Percentiles rank a stretch among this genome's conserved stretches.
Conservation (phyloP, 2,329 filamentous ascomycete species). For the Cordyceps fumosorosea region DNA sequence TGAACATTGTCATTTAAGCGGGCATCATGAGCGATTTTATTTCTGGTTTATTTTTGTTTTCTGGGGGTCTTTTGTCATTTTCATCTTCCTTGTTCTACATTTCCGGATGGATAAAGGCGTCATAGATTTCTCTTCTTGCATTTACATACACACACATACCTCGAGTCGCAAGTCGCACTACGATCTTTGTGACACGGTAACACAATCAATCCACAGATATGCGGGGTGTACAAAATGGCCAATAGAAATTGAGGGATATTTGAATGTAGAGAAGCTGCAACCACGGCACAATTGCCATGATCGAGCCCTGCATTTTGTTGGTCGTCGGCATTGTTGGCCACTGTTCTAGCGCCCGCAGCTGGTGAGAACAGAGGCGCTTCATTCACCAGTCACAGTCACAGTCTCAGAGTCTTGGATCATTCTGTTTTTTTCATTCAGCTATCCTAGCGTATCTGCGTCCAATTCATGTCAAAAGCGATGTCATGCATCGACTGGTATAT, state of each 20-base stretch:
- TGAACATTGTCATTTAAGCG: constrained; percentile 14
- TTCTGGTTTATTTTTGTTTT: background rate
- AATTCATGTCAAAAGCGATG: constrained; percentile 5
- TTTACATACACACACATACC: background rate
- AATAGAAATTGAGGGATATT: no score
- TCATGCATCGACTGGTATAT: constrained; percentile 2
- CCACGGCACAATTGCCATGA: no score
- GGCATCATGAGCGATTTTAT: background rate
- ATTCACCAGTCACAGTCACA: no score
- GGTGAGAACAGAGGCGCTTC: no score
- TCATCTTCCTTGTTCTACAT: background rate
- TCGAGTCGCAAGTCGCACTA: no score
- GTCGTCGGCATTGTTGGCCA: no score
- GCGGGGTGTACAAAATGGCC: no score
- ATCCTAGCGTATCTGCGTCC: background rate
- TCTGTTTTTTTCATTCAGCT: background rate
- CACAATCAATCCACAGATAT: no score
- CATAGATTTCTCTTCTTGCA: background rate
- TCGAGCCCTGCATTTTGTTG: no score
- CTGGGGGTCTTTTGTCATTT: background rate
- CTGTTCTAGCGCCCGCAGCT: no score
- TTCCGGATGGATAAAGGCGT: background rate
- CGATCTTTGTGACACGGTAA: no score
- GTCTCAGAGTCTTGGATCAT: background rate
- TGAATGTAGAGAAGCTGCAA: no score